A percentile compares a stretch with the other conserved stretches of the same genome.
phyloP scores from a whole-genome alignment of 495 filamentous ascomycete species.

The Xylaria castorea region DNA sequence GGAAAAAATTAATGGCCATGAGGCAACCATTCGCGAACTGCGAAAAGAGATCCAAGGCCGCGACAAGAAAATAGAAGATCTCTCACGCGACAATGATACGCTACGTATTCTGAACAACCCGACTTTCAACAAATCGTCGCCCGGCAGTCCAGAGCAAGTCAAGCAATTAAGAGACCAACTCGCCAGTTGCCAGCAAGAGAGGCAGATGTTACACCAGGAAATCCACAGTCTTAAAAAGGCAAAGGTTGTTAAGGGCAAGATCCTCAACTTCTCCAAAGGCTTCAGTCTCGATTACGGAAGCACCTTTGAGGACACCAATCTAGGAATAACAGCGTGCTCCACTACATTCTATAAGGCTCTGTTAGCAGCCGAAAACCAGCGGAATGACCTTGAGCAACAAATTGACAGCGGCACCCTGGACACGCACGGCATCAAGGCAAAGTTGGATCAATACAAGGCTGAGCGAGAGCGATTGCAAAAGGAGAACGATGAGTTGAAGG shows the following conservation, averaged over 20 bases:
- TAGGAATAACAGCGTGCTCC: conserved; percentile 10
- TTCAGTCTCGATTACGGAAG: conserved; percentile 20
- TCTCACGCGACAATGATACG: conserved; percentile 21
- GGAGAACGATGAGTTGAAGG: conserved; percentile 17
- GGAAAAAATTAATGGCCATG: neutral
- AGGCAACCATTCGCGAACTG: neutral
- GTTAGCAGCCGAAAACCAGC: conserved; percentile 25
- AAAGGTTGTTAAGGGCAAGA: conserved; percentile 15
- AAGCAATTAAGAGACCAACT: conserved; percentile 1
- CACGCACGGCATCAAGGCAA: neutral
- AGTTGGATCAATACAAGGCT: neutral
- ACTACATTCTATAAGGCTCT: neutral
- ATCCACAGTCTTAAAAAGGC: conserved; percentile 15
- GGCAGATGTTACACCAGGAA: conserved; percentile 20
- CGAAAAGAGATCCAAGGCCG: conserved; percentile 4
- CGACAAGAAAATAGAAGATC: conserved; percentile 1
- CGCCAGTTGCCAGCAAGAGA: neutral
- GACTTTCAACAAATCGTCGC: neutral
- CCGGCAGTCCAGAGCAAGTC: conserved; percentile 11
- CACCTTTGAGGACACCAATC: conserved; percentile 19
- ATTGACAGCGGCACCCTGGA: conserved; percentile 11
- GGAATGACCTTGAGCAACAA: conserved; percentile 10
- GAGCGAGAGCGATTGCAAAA: neutral
- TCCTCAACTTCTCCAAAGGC: conserved; percentile 20
- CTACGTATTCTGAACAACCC: conserved; percentile 14